Evolutionary conservation across 805 yeast genomes (phyloP).

Genomic region (Wickerhamomyces ciferrii): DNA sequence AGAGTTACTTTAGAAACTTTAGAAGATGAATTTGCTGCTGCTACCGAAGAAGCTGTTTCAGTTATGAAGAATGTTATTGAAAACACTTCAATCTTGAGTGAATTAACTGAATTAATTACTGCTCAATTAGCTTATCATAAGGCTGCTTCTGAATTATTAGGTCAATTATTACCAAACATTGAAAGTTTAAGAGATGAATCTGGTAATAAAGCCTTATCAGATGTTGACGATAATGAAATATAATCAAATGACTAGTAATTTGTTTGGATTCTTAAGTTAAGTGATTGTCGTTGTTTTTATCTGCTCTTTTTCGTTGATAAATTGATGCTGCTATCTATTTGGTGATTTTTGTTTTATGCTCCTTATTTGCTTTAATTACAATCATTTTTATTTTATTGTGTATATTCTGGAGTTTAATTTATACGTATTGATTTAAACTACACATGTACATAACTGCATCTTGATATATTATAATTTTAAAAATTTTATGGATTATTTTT

Average conservation of each 20-base stretch:
- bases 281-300: too few species aligned
- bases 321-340: too few species aligned
- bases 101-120: slow-evolving; percentile 60
- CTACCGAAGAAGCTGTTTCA: slow-evolving; percentile 81
- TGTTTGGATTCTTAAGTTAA: too few species aligned
- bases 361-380: too few species aligned
- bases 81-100: slow-evolving; percentile 61
- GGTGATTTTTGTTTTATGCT: too few species aligned
- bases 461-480: neutral
- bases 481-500: neutral
- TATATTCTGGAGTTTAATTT: too few species aligned
- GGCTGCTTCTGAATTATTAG: slow-evolving; percentile 63
- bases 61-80: slow-evolving; percentile 79
- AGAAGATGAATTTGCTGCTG: slow-evolving; percentile 86
- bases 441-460: neutral
- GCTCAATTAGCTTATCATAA: slow-evolving; percentile 83
- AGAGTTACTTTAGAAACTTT: slow-evolving; percentile 76
- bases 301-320: too few species aligned
- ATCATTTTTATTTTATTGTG: too few species aligned
- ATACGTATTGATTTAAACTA: too few species aligned
- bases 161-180: slow-evolving; percentile 56
- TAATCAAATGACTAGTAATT: neutral
- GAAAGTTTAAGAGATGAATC: slow-evolving; percentile 55
- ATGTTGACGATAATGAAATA: slow-evolving; percentile 20
- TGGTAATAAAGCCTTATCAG: slow-evolving; percentile 20